Evolutionary conservation across 495 filamentous ascomycete species (phyloP).

Genomic region (Wilcoxina mikolae): DNA sequence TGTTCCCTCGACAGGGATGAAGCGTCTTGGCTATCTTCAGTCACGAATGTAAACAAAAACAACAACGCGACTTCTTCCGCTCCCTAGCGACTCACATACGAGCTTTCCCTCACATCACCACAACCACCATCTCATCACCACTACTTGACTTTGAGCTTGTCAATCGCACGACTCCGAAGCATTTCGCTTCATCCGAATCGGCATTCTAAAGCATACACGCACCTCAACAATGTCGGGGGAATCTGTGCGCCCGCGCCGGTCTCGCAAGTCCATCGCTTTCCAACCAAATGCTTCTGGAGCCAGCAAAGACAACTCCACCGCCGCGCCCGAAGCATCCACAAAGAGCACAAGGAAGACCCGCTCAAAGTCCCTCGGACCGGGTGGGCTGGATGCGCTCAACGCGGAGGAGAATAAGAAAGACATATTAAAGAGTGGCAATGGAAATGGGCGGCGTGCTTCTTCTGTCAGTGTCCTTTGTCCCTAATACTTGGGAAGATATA

Average conservation of each 20-base stretch:
- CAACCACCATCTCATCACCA: background rate
- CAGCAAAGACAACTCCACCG: conserved; percentile 21
- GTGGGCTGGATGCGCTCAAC: conserved; percentile 59
- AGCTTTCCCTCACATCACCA: background rate
- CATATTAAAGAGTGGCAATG: conserved; percentile 46
- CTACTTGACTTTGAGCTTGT: too few species aligned
- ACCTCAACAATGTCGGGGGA: conserved; percentile 3
- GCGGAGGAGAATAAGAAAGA: conserved; percentile 1
- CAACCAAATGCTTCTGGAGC: conserved; percentile 39
- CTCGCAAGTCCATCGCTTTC: conserved; percentile 66
- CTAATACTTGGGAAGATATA: background rate
- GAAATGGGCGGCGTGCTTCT: conserved; percentile 45
- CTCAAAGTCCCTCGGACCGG: conserved; percentile 90
- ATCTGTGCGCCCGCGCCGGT: conserved; percentile 35
- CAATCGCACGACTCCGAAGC: too few species aligned
- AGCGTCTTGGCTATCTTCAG: background rate
- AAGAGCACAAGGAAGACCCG: conserved; percentile 54
- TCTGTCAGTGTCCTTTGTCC: conserved; percentile 10
- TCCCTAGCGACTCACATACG: too few species aligned
- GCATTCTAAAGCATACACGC: background rate
- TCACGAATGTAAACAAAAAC: background rate
- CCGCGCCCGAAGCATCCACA: conserved; percentile 30
- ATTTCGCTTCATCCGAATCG: too few species aligned
- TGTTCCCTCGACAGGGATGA: background rate
- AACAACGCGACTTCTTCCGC: background rate